These are phyloP conservation scores for Penicillium sumatraense DNA, from an alignment of 2,329 filamentous ascomycete genomes.

Conservation along the genomic window DNA sequence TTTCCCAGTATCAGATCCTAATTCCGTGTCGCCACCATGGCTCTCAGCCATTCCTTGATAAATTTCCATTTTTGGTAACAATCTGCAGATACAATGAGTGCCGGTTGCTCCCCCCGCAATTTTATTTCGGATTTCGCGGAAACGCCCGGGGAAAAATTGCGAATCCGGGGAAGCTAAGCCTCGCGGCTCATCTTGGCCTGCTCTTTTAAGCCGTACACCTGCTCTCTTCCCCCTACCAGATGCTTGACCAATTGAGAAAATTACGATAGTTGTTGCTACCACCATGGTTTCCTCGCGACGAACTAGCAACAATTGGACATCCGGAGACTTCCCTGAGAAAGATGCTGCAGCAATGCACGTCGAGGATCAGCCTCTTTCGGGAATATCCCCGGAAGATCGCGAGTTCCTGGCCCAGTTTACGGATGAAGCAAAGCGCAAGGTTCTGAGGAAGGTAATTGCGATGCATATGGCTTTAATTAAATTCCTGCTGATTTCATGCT, in stretches of 20 bases:
- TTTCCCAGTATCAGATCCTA: conserved; percentile 8
- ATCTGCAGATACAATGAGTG: background rate
- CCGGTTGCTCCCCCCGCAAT: background rate
- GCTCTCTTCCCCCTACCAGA: background rate
- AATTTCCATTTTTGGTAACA: background rate
- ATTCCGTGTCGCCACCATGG: conserved; percentile 9
- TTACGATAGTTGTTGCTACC: background rate
- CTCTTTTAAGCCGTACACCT: background rate
- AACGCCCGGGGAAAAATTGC: background rate
- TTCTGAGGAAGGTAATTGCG: conserved; percentile 20
- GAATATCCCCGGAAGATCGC: conserved; percentile 28
- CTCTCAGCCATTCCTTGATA: background rate
- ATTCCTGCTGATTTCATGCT: background rate
- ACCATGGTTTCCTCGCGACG: background rate
- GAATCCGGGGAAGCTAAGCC: conserved; percentile 9
- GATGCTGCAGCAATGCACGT: conserved; percentile 17
- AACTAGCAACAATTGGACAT: background rate
- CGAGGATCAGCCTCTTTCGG: conserved; percentile 11
- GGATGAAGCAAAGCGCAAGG: conserved; percentile 26
- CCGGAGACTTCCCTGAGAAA: conserved; percentile 8
- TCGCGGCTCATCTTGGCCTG: background rate
- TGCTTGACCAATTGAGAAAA: background rate
- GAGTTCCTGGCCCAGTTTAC: conserved; percentile 34
- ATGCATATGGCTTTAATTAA: background rate
- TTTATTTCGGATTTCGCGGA: conserved; percentile 8